Evolutionary conservation across 352 stramenopile genomes (phyloP), one percentile per base, ranked within the genome.

Genomic region (Aphanomyces astaci): DNA sequence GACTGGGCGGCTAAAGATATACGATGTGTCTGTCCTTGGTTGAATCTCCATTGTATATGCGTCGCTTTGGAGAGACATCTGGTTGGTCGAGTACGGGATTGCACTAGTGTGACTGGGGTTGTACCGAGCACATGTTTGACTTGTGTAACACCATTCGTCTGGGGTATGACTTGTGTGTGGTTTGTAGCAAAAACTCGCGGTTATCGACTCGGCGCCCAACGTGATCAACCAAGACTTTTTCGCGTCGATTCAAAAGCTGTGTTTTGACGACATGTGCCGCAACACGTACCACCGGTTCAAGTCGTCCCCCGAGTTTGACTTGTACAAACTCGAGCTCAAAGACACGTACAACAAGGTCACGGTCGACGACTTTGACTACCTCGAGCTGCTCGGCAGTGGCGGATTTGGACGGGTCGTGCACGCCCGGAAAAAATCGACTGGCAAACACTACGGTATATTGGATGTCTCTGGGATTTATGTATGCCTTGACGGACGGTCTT

Each of bases 321-420:
- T 65, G 4, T 90, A 83, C 75, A 89, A 89, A 67, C 86, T 86
- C 24, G 84, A 91, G 51, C 63, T 91, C 49, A 92, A 92, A 49
- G 83, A 94, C 45, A 90, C 83, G 56, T 94, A 94, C 81, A 92
- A 91, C 72, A 90, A 89, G 66, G 83, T 89, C 64, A 92, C 84
- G 9, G 83, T 88, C 46, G 82, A 89, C 57, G 82, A 90, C 56
- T 94, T 92, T 56, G 84, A 94, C 74, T 91, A 90, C 53, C 70
- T 94, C 36, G 85, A 94, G 67, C 71, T 91, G 22, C 80, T 96
- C 22, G 90, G 90, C 13, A 93, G 90, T 68, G 90, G 90, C n/a
- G 90, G 90, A 4, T 97, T 96, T 72, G 90, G 88, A 13, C 88
- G 89, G 17, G 90, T 96, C 11, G 84, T 96, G 17, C 89, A 96